Conservation (phyloP, 441 rosid species). For the Brassica hybrid region DNA sequence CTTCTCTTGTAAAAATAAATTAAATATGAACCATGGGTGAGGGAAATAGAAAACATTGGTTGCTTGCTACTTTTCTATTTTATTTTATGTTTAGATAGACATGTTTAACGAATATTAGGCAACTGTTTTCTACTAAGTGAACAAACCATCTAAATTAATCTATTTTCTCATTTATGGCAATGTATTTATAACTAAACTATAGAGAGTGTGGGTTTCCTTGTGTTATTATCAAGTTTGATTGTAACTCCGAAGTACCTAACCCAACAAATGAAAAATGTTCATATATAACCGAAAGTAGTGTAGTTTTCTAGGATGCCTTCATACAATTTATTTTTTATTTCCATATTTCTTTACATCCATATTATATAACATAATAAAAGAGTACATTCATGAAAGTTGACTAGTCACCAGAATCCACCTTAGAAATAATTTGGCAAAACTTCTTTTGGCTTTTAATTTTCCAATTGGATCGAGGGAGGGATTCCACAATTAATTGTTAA, state of each 20-base stretch:
- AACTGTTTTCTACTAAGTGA: slow-evolving; percentile 27
- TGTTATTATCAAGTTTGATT: slow-evolving; percentile 26
- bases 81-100: slow-evolving; percentile 4
- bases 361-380: slow-evolving; percentile 27
- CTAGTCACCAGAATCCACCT: slow-evolving; percentile 46
- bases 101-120: slow-evolving; percentile 29
- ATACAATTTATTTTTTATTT: slow-evolving; percentile 12
- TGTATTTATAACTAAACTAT: slow-evolving; percentile 8
- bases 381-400: slow-evolving; percentile 35
- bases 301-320: slow-evolving; percentile 14
- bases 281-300: slow-evolving; percentile 20
- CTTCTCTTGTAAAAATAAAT: background rate
- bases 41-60: background rate
- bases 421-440: slow-evolving; percentile 32
- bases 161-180: slow-evolving; percentile 18
- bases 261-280: slow-evolving; percentile 25
- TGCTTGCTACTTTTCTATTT: background rate
- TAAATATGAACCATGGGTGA: background rate
- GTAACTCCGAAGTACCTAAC: slow-evolving; percentile 25
- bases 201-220: slow-evolving; percentile 11
- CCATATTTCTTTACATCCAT: background rate
- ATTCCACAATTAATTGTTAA: slow-evolving; percentile 22
- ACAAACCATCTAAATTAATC: slow-evolving; percentile 18
- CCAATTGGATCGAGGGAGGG: slow-evolving; percentile 23
- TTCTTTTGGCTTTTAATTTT: slow-evolving; percentile 34